Conservation (phyloP, 306 rosid species). For the Comarum palustre region DNA sequence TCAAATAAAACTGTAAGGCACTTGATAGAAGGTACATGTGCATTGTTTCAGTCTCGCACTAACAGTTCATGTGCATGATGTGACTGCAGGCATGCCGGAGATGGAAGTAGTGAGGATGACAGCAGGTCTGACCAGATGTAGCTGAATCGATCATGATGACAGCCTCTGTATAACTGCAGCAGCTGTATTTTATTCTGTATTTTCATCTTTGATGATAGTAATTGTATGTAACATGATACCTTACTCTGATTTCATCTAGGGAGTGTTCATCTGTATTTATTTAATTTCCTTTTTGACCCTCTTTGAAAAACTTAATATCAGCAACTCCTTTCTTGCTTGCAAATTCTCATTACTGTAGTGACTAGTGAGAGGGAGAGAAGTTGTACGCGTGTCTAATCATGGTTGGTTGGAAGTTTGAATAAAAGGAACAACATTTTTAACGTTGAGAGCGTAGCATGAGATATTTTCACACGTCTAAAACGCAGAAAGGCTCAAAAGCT, state of each 20-base stretch:
- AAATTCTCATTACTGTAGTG: not conserved
- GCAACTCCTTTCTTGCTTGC: not conserved
- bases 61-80: not conserved
- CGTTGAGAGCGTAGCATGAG: no score
- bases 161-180: slow-evolving; percentile 26
- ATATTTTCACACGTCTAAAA: no score
- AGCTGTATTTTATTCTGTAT: slow-evolving; percentile 47
- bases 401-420: no score
- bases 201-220: slow-evolving; percentile 33
- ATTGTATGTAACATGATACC: slow-evolving; percentile 33
- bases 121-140: slow-evolving; percentile 74
- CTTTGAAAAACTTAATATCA: not conserved
- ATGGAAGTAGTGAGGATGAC: slow-evolving; percentile 64
- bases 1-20: not conserved
- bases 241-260: slow-evolving; percentile 43
- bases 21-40: not conserved
- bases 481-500: no score
- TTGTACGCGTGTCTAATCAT: not conserved
- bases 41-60: not conserved
- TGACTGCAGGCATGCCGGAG: slow-evolving; percentile 75
- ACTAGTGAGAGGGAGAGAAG: no score
- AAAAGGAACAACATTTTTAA: no score
- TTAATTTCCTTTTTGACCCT: slow-evolving; percentile 8
- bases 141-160: slow-evolving; percentile 22
- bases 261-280: slow-evolving; percentile 23